phyloP scores from a whole-genome alignment of 257 asterid genomes.

The Pogostemon cablin region DNA sequence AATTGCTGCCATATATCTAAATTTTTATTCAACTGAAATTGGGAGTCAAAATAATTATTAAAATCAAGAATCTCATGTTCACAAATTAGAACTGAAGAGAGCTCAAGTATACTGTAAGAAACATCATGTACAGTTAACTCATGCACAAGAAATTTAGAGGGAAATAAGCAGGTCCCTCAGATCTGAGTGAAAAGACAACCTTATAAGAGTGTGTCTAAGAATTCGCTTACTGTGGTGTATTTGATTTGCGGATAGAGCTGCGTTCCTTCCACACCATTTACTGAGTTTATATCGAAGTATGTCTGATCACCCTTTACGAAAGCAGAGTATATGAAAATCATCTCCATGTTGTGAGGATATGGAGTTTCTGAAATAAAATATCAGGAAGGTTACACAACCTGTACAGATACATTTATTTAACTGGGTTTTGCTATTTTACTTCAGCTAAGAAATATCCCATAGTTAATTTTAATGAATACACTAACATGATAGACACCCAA shows the following conservation, averaged over 20 bases:
- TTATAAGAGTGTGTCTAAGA: constrained; percentile 56
- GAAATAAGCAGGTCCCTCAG: constrained; percentile 16
- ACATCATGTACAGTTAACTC: background rate
- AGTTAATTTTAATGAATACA: too few relatives aligned
- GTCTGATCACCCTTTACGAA: constrained; percentile 90
- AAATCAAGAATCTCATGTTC: background rate
- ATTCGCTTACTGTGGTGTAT: constrained; percentile 74
- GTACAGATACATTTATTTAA: background rate
- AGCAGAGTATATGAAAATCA: constrained; percentile 78
- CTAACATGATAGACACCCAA: too few relatives aligned
- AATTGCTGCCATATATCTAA: constrained; percentile 1
- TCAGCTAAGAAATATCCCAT: too few relatives aligned
- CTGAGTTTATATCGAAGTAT: constrained; percentile 53
- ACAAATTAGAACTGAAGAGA: background rate
- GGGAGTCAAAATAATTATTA: background rate
- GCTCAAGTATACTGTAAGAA: background rate
- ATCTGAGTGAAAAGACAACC: constrained; percentile 25
- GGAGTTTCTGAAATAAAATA: constrained; percentile 62
- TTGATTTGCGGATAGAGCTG: constrained; percentile 65
- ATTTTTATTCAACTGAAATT: background rate
- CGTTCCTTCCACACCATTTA: constrained; percentile 69
- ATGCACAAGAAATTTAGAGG: background rate
- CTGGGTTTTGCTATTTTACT: too few relatives aligned
- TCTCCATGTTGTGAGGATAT: constrained; percentile 75
- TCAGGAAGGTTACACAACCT: constrained; percentile 11